Conservation (phyloP, 2,329 filamentous ascomycete genomes). For the Pestalotiopsis sp. region DNA sequence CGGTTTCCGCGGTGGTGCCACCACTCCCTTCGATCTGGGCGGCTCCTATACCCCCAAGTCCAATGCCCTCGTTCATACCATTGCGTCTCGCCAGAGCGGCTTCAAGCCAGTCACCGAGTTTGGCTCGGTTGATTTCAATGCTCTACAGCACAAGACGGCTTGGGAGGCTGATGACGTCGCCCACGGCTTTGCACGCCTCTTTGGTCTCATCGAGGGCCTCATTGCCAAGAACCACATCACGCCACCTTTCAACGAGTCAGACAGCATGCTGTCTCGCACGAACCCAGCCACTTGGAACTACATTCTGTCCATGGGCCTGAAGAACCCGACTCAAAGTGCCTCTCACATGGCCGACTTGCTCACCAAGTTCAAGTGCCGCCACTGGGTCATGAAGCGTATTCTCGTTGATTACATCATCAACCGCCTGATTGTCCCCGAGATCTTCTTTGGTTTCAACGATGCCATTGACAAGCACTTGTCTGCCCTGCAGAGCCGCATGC, state of each 20-base stretch:
- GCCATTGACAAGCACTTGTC: slow-evolving; percentile 28
- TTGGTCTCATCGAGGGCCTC: slow-evolving; percentile 29
- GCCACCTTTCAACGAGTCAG: slow-evolving; percentile 18
- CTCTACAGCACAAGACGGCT: slow-evolving; percentile 23
- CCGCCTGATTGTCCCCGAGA: slow-evolving; percentile 27
- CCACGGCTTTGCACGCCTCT: slow-evolving; percentile 26
- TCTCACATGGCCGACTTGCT: slow-evolving; percentile 29
- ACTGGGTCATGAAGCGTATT: slow-evolving; percentile 31
- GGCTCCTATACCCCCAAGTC: neutral
- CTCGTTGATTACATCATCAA: slow-evolving; percentile 32
- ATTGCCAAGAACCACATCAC: slow-evolving; percentile 27
- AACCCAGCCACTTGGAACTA: slow-evolving; percentile 30
- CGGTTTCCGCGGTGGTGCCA: neutral
- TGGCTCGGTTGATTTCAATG: slow-evolving; percentile 6
- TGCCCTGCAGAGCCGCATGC: slow-evolving; percentile 29
- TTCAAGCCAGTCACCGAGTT: neutral
- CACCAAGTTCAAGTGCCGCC: slow-evolving; percentile 19
- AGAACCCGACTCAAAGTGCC: slow-evolving; percentile 20
- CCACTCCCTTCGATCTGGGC: neutral
- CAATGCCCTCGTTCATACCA: neutral
- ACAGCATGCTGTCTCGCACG: slow-evolving; percentile 17
- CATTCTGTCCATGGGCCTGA: slow-evolving; percentile 25
- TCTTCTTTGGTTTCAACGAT: slow-evolving; percentile 30
- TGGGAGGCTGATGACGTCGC: slow-evolving; percentile 29
- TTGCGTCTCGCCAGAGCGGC: neutral